These are phyloP conservation scores for Cyclanthera cordifolia DNA, from an alignment of 306 rosid genomes.

Conservation along the genomic window DNA sequence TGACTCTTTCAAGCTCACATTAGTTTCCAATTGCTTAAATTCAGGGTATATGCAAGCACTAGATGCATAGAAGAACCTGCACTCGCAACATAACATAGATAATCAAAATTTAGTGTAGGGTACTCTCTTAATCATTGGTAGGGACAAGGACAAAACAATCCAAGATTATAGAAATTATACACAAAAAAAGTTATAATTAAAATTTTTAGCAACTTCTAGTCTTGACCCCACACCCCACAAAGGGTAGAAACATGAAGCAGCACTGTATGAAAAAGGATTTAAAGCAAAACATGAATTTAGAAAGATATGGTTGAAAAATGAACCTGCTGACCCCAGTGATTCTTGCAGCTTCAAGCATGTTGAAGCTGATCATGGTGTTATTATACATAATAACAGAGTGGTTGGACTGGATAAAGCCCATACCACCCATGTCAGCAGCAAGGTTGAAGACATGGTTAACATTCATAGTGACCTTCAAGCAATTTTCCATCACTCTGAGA, in stretches of 20 bases:
- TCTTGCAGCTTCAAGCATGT: slow-evolving; percentile 88
- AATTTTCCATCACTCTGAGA: slow-evolving; percentile 95
- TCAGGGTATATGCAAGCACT: slow-evolving; percentile 99
- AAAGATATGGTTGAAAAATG: slow-evolving; percentile 1
- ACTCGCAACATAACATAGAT: neutral
- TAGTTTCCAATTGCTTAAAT: slow-evolving; percentile 85
- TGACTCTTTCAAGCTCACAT: slow-evolving; percentile 94
- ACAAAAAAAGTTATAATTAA: neutral
- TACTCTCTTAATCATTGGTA: neutral
- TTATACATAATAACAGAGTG: slow-evolving; percentile 95
- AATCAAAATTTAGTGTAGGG: neutral
- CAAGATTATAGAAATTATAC: neutral
- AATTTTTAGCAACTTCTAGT: neutral
- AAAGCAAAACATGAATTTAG: neutral
- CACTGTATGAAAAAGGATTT: no score
- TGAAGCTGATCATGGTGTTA: slow-evolving; percentile 96
- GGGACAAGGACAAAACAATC: neutral
- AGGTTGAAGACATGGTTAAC: slow-evolving; percentile 93
- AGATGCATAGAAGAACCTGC: slow-evolving; percentile 91
- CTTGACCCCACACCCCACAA: neutral
- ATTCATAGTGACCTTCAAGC: slow-evolving; percentile 62
- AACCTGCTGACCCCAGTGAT: slow-evolving; percentile 81
- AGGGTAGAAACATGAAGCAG: neutral
- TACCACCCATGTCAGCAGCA: slow-evolving; percentile 99
- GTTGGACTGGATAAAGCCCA: slow-evolving; percentile 98